Conservation (phyloP, 495 filamentous ascomycete species). For the Clohesyomyces aquaticus region DNA sequence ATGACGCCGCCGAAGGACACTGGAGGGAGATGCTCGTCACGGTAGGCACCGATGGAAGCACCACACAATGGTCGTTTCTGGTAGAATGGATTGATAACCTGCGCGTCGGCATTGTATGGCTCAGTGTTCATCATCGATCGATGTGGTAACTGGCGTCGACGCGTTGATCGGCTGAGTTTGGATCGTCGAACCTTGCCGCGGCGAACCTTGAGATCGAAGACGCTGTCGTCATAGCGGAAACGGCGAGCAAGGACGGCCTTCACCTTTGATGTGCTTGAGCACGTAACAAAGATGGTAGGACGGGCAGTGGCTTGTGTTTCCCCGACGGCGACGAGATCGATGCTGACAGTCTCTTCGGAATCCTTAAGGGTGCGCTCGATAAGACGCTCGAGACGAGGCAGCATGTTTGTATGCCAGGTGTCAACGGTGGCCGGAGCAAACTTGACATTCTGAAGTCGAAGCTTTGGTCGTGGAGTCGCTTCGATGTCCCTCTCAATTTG, state of each 20-base stretch:
- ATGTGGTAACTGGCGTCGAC: conserved; percentile 36
- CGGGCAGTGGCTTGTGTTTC: conserved; percentile 46
- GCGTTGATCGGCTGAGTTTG: conserved; percentile 33
- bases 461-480: conserved; percentile 30
- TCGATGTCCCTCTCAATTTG: conserved; percentile 34
- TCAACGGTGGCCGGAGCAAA: conserved; percentile 42
- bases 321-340: conserved; percentile 52
- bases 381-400: conserved; percentile 48
- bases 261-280: conserved; percentile 48
- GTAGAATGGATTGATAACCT: conserved; percentile 60
- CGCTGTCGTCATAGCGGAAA: conserved; percentile 47
- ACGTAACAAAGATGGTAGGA: conserved; percentile 55
- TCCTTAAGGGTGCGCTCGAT: conserved; percentile 47
- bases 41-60: conserved; percentile 89
- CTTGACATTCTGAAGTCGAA: conserved; percentile 47
- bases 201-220: conserved; percentile 52
- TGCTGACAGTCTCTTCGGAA: conserved; percentile 48
- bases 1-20: conserved; percentile 89
- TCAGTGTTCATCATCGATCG: conserved; percentile 41
- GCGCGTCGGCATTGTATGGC: conserved; percentile 29
- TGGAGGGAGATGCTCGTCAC: conserved; percentile 81
- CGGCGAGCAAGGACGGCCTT: conserved; percentile 46
- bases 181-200: conserved; percentile 49
- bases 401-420: conserved; percentile 47
- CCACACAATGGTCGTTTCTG: conserved; percentile 80